A percentile compares a stretch with the other conserved stretches of the same genome.
Conservation (phyloP, 192 early-diverging fungal genomes). For the Blastocladiella britannica region DNA sequence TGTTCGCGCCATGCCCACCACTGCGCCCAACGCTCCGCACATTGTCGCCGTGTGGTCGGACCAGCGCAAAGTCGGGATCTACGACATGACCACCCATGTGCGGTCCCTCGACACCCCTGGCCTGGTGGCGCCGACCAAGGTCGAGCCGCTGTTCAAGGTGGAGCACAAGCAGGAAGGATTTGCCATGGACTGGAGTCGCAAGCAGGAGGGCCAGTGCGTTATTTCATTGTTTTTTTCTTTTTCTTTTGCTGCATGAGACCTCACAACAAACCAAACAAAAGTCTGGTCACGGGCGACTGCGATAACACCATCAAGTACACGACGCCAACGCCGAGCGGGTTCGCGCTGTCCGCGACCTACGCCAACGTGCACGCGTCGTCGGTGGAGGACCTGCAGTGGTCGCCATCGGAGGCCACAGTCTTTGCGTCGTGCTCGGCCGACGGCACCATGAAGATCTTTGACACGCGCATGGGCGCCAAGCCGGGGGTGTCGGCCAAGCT, state of each 20-base stretch:
- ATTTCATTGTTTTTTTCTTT: background rate
- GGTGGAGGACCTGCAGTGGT: slow-evolving; percentile 97
- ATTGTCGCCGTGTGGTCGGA: slow-evolving; percentile 85
- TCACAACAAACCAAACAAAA: too few species aligned
- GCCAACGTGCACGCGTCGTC: slow-evolving; percentile 62
- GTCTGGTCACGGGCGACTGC: slow-evolving; percentile 73
- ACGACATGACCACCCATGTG: slow-evolving; percentile 59
- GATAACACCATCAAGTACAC: slow-evolving; percentile 65
- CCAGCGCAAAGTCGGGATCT: slow-evolving; percentile 85
- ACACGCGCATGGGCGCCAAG: slow-evolving; percentile 56
- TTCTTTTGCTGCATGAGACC: too few species aligned
- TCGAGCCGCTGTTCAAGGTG: slow-evolving; percentile 51
- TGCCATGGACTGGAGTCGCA: slow-evolving; percentile 82
- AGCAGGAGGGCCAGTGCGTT: slow-evolving; percentile 26
- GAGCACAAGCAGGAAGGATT: slow-evolving; percentile 48
- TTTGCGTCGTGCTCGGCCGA: slow-evolving; percentile 87
- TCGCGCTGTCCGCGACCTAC: slow-evolving; percentile 56
- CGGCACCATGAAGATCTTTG: slow-evolving; percentile 86
- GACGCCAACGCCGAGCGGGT: slow-evolving; percentile 35
- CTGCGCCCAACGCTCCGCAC: slow-evolving; percentile 29
- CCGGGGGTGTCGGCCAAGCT: slow-evolving; percentile 59
- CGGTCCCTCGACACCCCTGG: slow-evolving; percentile 66
- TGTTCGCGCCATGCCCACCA: slow-evolving; percentile 33
- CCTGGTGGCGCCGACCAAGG: slow-evolving; percentile 28
- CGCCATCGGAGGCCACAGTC: slow-evolving; percentile 63